Percentiles rank a stretch among this genome's conserved stretches.
phyloP scores from a whole-genome alignment of 2,329 filamentous ascomycete species.

The Cladosporium cucumerinum region DNA sequence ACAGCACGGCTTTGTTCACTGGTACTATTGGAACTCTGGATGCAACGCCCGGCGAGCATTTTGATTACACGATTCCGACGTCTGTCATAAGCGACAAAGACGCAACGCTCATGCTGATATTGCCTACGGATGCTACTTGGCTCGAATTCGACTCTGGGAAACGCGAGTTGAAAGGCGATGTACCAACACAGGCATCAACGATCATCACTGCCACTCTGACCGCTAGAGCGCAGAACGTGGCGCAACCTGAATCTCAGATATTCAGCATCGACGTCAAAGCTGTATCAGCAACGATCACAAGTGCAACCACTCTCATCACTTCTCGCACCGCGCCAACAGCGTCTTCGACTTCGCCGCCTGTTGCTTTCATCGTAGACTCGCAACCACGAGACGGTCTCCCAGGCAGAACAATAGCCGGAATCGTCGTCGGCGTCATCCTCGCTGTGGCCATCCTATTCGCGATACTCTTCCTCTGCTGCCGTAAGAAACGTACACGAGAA shows the following conservation, averaged over 20 bases:
- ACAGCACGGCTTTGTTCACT: conserved; percentile 40
- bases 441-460: conserved; percentile 24
- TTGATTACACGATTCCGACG: conserved; percentile 48
- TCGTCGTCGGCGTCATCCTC: conserved; percentile 34
- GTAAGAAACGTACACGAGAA: conserved; percentile 24
- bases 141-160: conserved; percentile 48
- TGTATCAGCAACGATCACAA: conserved; percentile 10
- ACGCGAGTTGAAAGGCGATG: conserved; percentile 47
- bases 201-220: conserved; percentile 44
- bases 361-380: conserved; percentile 14
- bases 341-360: conserved; percentile 3
- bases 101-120: conserved; percentile 43
- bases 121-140: conserved; percentile 46
- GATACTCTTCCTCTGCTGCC: conserved; percentile 27
- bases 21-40: conserved; percentile 45
- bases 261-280: conserved; percentile 42
- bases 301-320: conserved; percentile 19
- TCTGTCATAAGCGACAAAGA: conserved; percentile 41
- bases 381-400: conserved; percentile 7
- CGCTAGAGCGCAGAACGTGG: conserved; percentile 34
- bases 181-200: conserved; percentile 42
- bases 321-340: conserved; percentile 16
- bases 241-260: conserved; percentile 37
- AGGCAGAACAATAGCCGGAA: conserved; percentile 33
- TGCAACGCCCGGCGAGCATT: conserved; percentile 48